Base-by-base conservation (phyloP, 805 yeast species). In the Wickerhamomyces kurtzmanii region DNA sequence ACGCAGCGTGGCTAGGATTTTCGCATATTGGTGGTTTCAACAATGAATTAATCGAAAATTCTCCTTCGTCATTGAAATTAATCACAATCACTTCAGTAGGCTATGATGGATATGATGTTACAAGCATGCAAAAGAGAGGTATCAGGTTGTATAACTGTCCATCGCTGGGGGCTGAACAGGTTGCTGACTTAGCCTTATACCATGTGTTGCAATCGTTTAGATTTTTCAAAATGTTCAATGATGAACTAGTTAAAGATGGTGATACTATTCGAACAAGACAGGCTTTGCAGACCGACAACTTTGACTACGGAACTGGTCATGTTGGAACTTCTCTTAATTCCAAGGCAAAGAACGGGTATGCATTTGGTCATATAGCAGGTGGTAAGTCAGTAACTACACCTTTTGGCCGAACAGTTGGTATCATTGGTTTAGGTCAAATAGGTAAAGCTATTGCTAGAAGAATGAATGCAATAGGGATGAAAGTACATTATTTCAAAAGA, bases 111-210 rank as follows among this genome's bases (percentile, higher is more conserved):
- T 62, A 65, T 32, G 74, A 73, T 40, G 51, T 61, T 1, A 51
- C 42, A 0, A 53, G 50, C 1, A 48, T 75, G 53, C 43, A 50
- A 6, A 39, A 47, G 8, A 47, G 51, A 23, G 59, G 55, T 2
- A 63, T 74, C 15, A 40, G 49, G 20, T 46, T 75, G 34, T 68
- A 68, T 37, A 68, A 72, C 40, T 53, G 58, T 27, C 55, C 71
- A 47, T 33, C 53, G 3, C 29, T 47, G 11, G 74, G 73, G 0
- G 69, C 77, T 4, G 71, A 65, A 24, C 76, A 77, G 13, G 83
- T 76, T 11, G 81, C 80, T 3, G 83, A 76, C 37, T 58, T 72
- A 36, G 80, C 67, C 2, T 47, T 75, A 38, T 74, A 65, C 62
- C 68, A 68, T 36, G 55, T 74, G 2, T 44, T 75, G 33, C 65